Base-by-base conservation (phyloP, 192 early-diverging fungal genomes). In the Haplosporangium gracile region DNA sequence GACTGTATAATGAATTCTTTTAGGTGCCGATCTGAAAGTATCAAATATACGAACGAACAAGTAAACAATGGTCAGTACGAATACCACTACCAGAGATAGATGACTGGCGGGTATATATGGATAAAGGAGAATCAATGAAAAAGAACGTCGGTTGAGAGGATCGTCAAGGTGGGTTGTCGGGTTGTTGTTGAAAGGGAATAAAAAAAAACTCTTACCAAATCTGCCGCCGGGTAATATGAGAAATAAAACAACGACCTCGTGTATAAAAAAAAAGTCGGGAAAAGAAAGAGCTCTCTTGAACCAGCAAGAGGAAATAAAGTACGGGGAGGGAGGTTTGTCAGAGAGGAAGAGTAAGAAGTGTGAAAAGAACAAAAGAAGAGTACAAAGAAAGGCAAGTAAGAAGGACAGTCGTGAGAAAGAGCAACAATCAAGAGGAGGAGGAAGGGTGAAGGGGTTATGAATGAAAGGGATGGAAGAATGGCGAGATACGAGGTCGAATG, bases 271-370 rank as follows among this genome's bases (percentile, higher is more conserved):
- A 22, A 51, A 3, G 20, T 20, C 18, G 1, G 20, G 15, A 65
- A 32, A 65, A 63, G 8, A 32, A 65, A 65, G 26, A 32, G 49
- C 73, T 65, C 75, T 1, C 53, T 76, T 77, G 70, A 78, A 72
- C 47, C 47, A 72, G 77, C 70, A 78, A 78, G 40, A 42, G 24
- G 60, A 24, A 72, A 42, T 26, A 24, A 57, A 29, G 24, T 15
- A 43, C 16, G 55, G 15, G 20, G 38, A 43, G 5, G 39, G 60
- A 76, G 5, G 0, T 2, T 40, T 32, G 76, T 29, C 15, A 8
- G 43, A 4, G 65, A 70, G 32, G 57, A 8, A 68, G 13, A 49
- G 26, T 1, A 49, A 49, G 42, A 43, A 43, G 42, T 43, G 6
- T 15, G 72, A 76, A 38, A 10, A 39, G 6, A 63, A 76, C 38